These are phyloP conservation scores for Tagetes erecta DNA, from an alignment of 129 eudicot species.

Conservation along the genomic window DNA sequence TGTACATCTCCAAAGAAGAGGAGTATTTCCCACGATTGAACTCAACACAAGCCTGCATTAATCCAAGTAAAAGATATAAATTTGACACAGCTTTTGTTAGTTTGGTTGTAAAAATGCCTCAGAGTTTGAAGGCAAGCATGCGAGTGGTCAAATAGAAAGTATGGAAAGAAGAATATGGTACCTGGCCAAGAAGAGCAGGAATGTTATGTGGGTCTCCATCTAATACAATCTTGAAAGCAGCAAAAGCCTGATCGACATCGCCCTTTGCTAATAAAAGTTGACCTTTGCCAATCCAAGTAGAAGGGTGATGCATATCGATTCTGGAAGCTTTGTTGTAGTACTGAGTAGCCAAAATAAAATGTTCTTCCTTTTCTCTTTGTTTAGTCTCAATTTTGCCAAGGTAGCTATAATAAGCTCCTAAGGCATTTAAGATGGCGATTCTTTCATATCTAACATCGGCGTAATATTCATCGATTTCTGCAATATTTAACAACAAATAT, in stretches of 20 bases:
- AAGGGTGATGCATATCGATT: conserved; percentile 95
- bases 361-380: conserved; percentile 85
- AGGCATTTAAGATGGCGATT: conserved; percentile 93
- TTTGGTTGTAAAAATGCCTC: too few relatives aligned
- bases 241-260: conserved; percentile 87
- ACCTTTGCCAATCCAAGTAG: conserved; percentile 99
- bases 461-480: conserved; percentile 95
- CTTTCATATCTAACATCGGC: conserved; percentile 96
- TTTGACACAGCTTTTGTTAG: too few relatives aligned
- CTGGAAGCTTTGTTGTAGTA: conserved; percentile 96
- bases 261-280: conserved; percentile 99
- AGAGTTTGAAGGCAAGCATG: too few relatives aligned
- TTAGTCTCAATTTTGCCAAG: conserved; percentile 96
- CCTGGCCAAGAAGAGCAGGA: conserved; percentile 99
- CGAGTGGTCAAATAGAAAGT: too few relatives aligned
- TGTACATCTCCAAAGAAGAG: conserved; percentile 83
- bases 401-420: conserved; percentile 95
- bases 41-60: conserved; percentile 91
- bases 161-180: conserved; percentile 18
- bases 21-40: conserved; percentile 83
- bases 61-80: neutral
- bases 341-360: conserved; percentile 75
- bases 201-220: conserved; percentile 93
- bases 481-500: neutral
- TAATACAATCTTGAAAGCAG: conserved; percentile 86